Conservation (phyloP, 2,329 filamentous ascomycete species). For the Pyrenochaeta sp. region DNA sequence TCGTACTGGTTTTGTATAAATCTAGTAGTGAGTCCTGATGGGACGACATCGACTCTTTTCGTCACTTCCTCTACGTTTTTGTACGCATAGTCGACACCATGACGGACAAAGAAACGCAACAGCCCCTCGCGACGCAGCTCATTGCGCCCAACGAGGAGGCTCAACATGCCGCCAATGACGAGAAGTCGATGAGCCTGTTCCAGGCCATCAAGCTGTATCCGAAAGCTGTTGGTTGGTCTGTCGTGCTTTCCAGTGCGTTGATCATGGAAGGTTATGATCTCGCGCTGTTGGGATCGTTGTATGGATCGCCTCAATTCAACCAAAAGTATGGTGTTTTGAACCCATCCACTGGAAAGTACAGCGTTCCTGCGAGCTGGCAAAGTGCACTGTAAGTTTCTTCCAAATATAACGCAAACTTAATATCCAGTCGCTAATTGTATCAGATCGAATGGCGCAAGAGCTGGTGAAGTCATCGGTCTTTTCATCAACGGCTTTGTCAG, state of each 20-base stretch:
- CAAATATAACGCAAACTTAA: neutral
- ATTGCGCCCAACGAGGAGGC: conserved; percentile 36
- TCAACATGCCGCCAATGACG: conserved; percentile 53
- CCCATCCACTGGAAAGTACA: conserved; percentile 47
- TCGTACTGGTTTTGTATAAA: conserved; percentile 21
- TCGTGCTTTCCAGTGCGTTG: conserved; percentile 85
- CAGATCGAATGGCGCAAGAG: conserved; percentile 54
- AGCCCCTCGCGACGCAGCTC: conserved; percentile 19
- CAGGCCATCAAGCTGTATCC: conserved; percentile 83
- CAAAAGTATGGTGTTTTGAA: conserved; percentile 51
- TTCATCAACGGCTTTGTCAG: conserved; percentile 55
- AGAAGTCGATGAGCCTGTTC: conserved; percentile 63
- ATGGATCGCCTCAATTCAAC: conserved; percentile 57
- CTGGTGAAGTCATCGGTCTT: conserved; percentile 55
- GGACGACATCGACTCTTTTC: conserved; percentile 1
- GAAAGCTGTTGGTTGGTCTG: conserved; percentile 82
- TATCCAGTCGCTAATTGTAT: neutral
- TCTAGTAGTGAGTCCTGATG: neutral
- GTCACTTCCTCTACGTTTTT: neutral
- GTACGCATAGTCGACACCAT: conserved; percentile 14
- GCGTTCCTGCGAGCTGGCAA: conserved; percentile 55
- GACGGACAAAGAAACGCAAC: conserved; percentile 27
- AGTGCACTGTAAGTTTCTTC: conserved; percentile 46
- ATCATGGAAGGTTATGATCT: conserved; percentile 91
- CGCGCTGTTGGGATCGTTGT: conserved; percentile 80